Evolutionary conservation across 75 land plant species (phyloP), one percentile per base, ranked within the genome.

Genomic region (Adiantum capillusveneris): DNA sequence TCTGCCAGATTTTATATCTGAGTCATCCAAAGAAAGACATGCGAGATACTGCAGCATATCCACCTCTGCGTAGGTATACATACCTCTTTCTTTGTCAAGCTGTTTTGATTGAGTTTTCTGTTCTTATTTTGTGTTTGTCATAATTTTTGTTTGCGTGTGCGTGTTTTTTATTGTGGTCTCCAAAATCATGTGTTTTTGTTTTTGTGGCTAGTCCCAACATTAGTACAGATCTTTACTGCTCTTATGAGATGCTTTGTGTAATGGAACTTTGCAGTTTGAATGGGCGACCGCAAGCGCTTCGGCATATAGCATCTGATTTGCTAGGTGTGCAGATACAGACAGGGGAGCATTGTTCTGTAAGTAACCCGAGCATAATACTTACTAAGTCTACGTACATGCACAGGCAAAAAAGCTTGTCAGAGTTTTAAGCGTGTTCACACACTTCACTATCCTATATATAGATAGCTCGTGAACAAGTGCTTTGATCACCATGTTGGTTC

Each of bases 291-390:
- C 73, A 73, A 56, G 75, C 87, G 22, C 83, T 93, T 17, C 73
- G 78, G 22, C 74, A 83, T 66, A 71, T 93, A 65, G 90, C 98
- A 29, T 59, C 79, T 21, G 65, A 81, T 24, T 26, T 85, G 58
- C 81, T 93, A 59, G 78, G 80, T 29, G 86, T 73, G 26, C 58
- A 83, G 31, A 88, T 93, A 63, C 98, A 93, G 61, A 67, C 79
- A 42, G 81, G 84, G 17, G 90, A 81, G 63, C 98, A 93, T 62
- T 79, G 83, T 56, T 73, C 98, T 49, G 98, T 93, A 62, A 76
- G 90, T 68, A 34, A n/a, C n/a, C n/a, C n/a, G n/a, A n/a, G n/a
- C n/a, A n/a, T n/a, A n/a, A n/a, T n/a, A n/a, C n/a, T n/a, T n/a
- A n/a, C n/a, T n/a, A n/a, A n/a, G n/a, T n/a, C n/a, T n/a, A n/a